Conservation (phyloP, 2,329 filamentous ascomycete genomes). For the Sphaceloma murrayae region DNA sequence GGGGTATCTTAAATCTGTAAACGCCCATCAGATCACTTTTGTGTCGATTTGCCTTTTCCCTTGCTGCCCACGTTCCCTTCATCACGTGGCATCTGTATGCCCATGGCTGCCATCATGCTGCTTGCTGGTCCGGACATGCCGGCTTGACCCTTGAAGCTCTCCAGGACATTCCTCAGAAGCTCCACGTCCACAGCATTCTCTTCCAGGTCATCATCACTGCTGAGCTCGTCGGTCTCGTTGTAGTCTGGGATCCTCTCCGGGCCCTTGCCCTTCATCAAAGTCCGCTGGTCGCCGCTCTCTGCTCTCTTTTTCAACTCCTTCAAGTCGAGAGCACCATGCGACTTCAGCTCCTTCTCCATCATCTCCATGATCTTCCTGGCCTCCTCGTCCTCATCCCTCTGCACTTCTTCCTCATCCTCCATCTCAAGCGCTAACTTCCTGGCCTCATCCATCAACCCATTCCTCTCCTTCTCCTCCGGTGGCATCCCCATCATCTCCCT, state of each 20-base stretch:
- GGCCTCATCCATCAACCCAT: slow-evolving; percentile 29
- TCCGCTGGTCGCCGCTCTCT: slow-evolving; percentile 18
- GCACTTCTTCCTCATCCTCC: slow-evolving; percentile 34
- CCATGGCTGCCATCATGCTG: slow-evolving; percentile 81
- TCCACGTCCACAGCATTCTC: slow-evolving; percentile 76
- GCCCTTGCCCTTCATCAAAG: slow-evolving; percentile 24
- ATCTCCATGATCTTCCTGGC: slow-evolving; percentile 56
- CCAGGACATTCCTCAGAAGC: slow-evolving; percentile 78
- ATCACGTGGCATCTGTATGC: slow-evolving; percentile 69
- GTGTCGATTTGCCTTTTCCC: slow-evolving; percentile 2
- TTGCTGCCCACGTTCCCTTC: slow-evolving; percentile 42
- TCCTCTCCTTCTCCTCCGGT: slow-evolving; percentile 30
- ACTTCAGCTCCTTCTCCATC: slow-evolving; percentile 64
- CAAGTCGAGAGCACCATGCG: slow-evolving; percentile 54
- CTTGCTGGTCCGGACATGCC: slow-evolving; percentile 78
- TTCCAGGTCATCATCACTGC: slow-evolving; percentile 36
- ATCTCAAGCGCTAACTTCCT: slow-evolving; percentile 30
- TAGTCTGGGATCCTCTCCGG: slow-evolving; percentile 21
- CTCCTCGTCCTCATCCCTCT: slow-evolving; percentile 47
- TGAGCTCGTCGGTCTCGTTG: slow-evolving; percentile 21
- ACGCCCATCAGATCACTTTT: background rate
- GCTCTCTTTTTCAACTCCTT: slow-evolving; percentile 24
- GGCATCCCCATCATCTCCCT: slow-evolving; percentile 76
- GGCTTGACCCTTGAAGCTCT: slow-evolving; percentile 84
- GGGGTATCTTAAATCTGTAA: slow-evolving; percentile 11